These are phyloP conservation scores for Tricholoma flavovirens DNA, from an alignment of 768 basidiomycete species.

Conservation along the genomic window DNA sequence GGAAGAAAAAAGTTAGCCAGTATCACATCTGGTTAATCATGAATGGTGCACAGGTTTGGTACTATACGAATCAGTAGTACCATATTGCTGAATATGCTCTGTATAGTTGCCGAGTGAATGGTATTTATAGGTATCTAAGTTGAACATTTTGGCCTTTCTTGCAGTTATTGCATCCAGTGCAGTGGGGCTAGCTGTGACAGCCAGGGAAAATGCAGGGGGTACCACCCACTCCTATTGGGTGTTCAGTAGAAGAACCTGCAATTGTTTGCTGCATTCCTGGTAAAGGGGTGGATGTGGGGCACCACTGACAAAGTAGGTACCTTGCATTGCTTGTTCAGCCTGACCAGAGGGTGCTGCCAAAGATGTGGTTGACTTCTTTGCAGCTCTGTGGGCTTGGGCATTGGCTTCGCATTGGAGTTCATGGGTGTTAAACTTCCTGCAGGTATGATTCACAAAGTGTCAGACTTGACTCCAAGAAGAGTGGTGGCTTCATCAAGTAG, in stretches of 20 bases:
- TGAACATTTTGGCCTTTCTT: background rate
- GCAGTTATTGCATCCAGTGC: background rate
- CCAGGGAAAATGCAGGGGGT: background rate
- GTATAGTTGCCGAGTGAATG: slow-evolving; percentile 1
- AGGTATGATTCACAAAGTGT: slow-evolving; percentile 1
- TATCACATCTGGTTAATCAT: background rate
- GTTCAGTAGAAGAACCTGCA: background rate
- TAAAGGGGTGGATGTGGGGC: background rate
- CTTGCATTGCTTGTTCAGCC: background rate
- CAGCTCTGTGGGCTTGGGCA: background rate
- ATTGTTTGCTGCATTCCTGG: background rate
- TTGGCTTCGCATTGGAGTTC: slow-evolving; percentile 3
- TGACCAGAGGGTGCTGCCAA: background rate
- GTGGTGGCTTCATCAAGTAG: slow-evolving; percentile 1
- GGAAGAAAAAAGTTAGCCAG: background rate
- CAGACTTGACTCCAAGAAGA: background rate
- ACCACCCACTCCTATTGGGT: background rate
- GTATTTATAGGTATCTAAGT: background rate
- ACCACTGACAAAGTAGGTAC: background rate
- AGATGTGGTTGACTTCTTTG: background rate
- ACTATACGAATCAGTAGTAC: background rate
- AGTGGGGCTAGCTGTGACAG: background rate
- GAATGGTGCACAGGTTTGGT: background rate
- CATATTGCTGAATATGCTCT: background rate
- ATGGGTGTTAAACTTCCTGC: slow-evolving; percentile 1